These are phyloP conservation scores for Talaromyces sp. DNA, from an alignment of 2,329 filamentous ascomycete genomes.

Conservation along the genomic window DNA sequence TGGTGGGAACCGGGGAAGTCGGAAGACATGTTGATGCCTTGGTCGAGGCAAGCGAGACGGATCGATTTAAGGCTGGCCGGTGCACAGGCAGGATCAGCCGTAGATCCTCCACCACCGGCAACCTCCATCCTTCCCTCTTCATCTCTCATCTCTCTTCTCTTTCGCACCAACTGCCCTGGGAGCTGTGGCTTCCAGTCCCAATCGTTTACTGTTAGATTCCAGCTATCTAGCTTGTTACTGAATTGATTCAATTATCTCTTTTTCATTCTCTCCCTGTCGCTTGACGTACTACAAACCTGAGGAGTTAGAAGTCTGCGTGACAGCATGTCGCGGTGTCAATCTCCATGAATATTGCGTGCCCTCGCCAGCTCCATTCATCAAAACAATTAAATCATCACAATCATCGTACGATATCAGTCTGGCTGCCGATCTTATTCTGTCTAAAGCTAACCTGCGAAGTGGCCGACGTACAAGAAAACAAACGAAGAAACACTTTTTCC, in stretches of 20 bases:
- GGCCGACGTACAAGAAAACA: neutral
- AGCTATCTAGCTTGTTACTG: neutral
- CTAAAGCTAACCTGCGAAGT: neutral
- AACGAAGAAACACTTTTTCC: neutral
- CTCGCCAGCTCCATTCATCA: neutral
- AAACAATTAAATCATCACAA: neutral
- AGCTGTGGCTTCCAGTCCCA: neutral
- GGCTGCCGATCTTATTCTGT: neutral
- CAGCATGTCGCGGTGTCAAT: no score
- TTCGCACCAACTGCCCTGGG: neutral
- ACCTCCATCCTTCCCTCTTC: no score
- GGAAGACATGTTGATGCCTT: no score
- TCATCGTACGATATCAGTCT: neutral
- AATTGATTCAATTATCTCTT: neutral
- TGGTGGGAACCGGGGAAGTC: no score
- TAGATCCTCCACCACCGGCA: no score
- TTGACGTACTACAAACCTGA: no score
- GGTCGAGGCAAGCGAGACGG: no score
- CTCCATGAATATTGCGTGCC: no score
- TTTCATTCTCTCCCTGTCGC: neutral
- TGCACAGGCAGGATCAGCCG: no score
- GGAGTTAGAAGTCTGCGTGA: no score
- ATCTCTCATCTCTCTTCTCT: neutral
- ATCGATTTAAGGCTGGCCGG: no score
- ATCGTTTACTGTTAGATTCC: neutral